A percentile compares a stretch with the other conserved stretches of the same genome.
phyloP scores from a whole-genome alignment of 2,329 filamentous ascomycete genomes.

The Cladosporium austrohemisphaericum region DNA sequence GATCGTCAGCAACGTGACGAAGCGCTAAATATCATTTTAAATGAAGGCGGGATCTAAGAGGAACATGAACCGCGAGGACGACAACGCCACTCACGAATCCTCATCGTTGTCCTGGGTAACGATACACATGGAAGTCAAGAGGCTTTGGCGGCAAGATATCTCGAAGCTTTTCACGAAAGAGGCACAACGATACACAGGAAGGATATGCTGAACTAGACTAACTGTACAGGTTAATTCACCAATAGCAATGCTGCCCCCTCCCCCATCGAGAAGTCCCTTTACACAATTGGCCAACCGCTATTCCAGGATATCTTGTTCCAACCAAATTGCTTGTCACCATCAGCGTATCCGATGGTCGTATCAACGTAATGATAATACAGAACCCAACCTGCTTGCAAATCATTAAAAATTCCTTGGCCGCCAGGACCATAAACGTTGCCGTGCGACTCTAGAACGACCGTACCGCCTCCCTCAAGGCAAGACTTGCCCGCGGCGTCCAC shows the following conservation, averaged over 20 bases:
- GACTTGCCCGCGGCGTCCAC: conserved; percentile 51
- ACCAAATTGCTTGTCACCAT: conserved; percentile 48
- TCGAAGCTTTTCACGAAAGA: background rate
- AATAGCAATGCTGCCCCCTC: too few relatives aligned
- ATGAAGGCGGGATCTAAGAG: too few relatives aligned
- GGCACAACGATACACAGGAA: background rate
- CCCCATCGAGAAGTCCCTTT: too few relatives aligned
- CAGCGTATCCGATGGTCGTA: conserved; percentile 40
- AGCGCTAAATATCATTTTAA: too few relatives aligned
- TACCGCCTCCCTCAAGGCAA: conserved; percentile 58
- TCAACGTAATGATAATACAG: conserved; percentile 63
- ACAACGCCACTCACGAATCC: too few relatives aligned
- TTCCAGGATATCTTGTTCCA: conserved; percentile 51
- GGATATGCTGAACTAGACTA: background rate
- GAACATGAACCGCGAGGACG: too few relatives aligned
- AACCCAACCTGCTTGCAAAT: conserved; percentile 49
- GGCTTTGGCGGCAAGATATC: too few relatives aligned
- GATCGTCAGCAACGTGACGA: too few relatives aligned
- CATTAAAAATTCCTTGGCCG: conserved; percentile 58
- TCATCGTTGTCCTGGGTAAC: too few relatives aligned
- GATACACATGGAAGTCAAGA: too few relatives aligned
- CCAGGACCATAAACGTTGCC: conserved; percentile 62
- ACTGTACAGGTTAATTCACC: too few relatives aligned
- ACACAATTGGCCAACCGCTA: conserved; percentile 45
- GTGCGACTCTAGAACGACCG: conserved; percentile 58